Evolutionary conservation across 129 eudicot species (phyloP).

Genomic region (Heracleum sosnowskyi): DNA sequence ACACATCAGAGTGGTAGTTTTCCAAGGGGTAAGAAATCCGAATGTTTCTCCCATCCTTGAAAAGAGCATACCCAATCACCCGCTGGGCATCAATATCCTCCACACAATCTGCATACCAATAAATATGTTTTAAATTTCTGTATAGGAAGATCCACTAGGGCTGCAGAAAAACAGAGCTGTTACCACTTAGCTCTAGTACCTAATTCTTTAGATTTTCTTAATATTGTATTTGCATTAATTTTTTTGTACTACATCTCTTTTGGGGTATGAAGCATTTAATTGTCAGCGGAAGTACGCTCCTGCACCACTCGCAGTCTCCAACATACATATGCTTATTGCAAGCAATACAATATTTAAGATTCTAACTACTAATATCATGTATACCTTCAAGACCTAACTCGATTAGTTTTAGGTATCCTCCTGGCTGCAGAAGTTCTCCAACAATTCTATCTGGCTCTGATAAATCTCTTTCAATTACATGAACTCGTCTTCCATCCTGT

Average conservation of each 20-base stretch:
- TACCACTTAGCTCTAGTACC: no score
- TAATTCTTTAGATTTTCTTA: neutral
- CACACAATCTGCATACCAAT: constrained; percentile 50
- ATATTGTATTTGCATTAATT: neutral
- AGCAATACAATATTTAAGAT: neutral
- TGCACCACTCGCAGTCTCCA: neutral
- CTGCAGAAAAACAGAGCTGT: neutral
- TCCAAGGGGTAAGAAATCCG: constrained; percentile 46
- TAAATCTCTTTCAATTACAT: constrained; percentile 62
- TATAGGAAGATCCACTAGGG: neutral
- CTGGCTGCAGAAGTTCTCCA: constrained; percentile 67
- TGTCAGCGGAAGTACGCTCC: neutral
- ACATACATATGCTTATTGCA: neutral
- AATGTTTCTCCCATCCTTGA: constrained; percentile 46
- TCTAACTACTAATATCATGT: neutral
- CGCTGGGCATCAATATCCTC: constrained; percentile 60
- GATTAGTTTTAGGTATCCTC: constrained; percentile 58
- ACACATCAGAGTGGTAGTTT: constrained; percentile 46
- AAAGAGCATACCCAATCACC: constrained; percentile 19
- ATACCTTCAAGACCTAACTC: constrained; percentile 67
- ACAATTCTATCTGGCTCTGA: constrained; percentile 65
- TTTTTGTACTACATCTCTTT: neutral
- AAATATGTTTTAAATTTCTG: constrained; percentile 1
- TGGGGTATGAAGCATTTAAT: neutral
- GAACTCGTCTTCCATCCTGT: constrained; percentile 58